Evolutionary conservation across 1,284 basidiomycete genomes (phyloP), one percentile per base, ranked within the genome.

Genomic region (Somion occarium): DNA sequence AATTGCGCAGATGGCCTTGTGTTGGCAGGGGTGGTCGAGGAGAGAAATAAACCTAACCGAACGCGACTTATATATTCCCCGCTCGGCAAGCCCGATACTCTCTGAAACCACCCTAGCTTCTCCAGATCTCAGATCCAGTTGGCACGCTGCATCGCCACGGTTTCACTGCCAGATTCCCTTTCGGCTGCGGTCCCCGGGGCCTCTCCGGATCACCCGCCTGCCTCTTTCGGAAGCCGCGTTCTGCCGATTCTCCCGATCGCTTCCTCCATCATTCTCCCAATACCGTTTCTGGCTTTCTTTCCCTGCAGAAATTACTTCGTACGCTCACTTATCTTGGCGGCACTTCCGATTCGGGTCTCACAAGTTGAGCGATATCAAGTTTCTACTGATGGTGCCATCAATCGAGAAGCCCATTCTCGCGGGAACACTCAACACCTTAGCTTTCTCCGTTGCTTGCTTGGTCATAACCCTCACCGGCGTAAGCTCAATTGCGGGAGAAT

Each of bases 21-120:
- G 30, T 34, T 34, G 7, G 30, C 15, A 7, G 30, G 30, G 30
- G 30, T 34, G 30, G 30, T 34, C 30, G 30, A 15, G 7, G 15
- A 34, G 30, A 15, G 15, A 15, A 15, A 34, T 15, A 15, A 34
- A 15, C 7, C 7, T 15, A 34, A 34, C 7, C 7, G 30, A 34
- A 46, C 25, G 44, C 44, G 25, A 46, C 24, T 46, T 46, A 34
- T 26, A 46, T 30, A 46, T 46, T 46, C 3, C 18, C 24, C 24
- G 44, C 44, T 43, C 42, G 42, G 42, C 42, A 43, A 7, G 13
- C 42, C 22, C 9, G 18, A 41, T 7, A 41, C 20, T 19, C 9
- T 34, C 42, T 43, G 42, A 43, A 23, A 43, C 42, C 19, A 23
- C 13, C 42, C 20, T 7, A 15, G 22, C 42, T 43, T 46, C 44